Evolutionary conservation across 2,329 filamentous ascomycete genomes (phyloP).

Genomic region (Diaporthe eres): DNA sequence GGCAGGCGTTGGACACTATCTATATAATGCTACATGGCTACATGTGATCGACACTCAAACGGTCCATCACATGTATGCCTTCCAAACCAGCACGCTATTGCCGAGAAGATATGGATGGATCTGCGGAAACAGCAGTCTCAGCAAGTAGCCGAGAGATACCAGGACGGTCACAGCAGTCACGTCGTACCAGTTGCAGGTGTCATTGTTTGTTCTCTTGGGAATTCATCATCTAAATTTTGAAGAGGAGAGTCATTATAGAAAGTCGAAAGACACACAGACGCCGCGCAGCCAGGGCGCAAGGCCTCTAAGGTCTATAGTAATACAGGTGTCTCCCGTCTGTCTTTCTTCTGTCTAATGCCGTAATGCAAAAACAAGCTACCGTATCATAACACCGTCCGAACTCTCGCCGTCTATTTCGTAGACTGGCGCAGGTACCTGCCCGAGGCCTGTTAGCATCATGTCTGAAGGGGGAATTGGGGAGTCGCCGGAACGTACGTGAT

Average conservation of each 20-base stretch:
- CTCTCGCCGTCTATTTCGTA: conserved; percentile 71
- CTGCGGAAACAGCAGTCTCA: no score
- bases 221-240: conserved; percentile 40
- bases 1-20: no score
- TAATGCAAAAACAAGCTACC: conserved; percentile 45
- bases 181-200: background rate
- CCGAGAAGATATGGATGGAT: background rate
- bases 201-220: background rate
- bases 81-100: background rate
- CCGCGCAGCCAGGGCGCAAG: conserved; percentile 38
- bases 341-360: conserved; percentile 44
- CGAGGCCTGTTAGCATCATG: conserved; percentile 22
- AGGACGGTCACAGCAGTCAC: background rate
- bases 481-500: conserved; percentile 82
- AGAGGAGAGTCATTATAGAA: conserved; percentile 43
- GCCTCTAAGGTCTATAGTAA: conserved; percentile 42
- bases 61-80: background rate
- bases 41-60: background rate
- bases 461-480: conserved; percentile 43
- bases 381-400: conserved; percentile 41
- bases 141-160: background rate
- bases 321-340: conserved; percentile 40
- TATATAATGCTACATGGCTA: background rate
- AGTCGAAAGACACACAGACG: conserved; percentile 41
- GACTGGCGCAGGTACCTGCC: conserved; percentile 76